phyloP scores from a whole-genome alignment of 2,329 filamentous ascomycete genomes.

The Calonectria honghensis region DNA sequence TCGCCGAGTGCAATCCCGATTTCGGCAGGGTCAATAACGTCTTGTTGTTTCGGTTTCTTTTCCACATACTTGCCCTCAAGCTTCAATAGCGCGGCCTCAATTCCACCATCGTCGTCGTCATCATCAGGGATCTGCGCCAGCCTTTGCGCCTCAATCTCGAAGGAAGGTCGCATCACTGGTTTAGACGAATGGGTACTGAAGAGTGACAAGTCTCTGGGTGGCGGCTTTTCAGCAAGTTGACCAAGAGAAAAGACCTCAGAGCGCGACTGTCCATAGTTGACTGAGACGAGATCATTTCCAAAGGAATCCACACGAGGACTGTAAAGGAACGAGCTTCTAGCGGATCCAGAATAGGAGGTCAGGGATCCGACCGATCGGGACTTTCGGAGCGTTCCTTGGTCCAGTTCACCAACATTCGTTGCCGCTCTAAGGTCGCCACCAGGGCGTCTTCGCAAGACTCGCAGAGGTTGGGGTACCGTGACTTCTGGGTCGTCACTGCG shows the following conservation, averaged over 20 bases:
- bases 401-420: slow-evolving; percentile 78
- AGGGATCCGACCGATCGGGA: slow-evolving; percentile 77
- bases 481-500: slow-evolving; percentile 63
- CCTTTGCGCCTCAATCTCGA: slow-evolving; percentile 91
- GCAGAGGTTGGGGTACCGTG: slow-evolving; percentile 71
- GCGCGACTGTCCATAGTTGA: slow-evolving; percentile 55
- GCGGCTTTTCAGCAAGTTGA: slow-evolving; percentile 71
- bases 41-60: slow-evolving; percentile 63
- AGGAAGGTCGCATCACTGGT: slow-evolving; percentile 81
- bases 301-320: slow-evolving; percentile 60
- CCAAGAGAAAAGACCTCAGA: slow-evolving; percentile 74
- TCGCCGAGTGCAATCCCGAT: slow-evolving; percentile 52
- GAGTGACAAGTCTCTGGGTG: slow-evolving; percentile 70
- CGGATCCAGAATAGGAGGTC: slow-evolving; percentile 76
- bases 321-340: slow-evolving; percentile 74
- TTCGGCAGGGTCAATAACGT: slow-evolving; percentile 43
- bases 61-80: slow-evolving; percentile 88
- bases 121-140: slow-evolving; percentile 93
- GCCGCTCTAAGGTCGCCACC: slow-evolving; percentile 84
- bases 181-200: slow-evolving; percentile 79
- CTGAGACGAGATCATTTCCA: slow-evolving; percentile 49
- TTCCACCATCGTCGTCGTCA: slow-evolving; percentile 81
- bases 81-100: slow-evolving; percentile 94
- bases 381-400: slow-evolving; percentile 68
- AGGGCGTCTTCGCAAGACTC: slow-evolving; percentile 81